Base-by-base conservation (phyloP, 441 rosid species). In the Populus hybrid region DNA sequence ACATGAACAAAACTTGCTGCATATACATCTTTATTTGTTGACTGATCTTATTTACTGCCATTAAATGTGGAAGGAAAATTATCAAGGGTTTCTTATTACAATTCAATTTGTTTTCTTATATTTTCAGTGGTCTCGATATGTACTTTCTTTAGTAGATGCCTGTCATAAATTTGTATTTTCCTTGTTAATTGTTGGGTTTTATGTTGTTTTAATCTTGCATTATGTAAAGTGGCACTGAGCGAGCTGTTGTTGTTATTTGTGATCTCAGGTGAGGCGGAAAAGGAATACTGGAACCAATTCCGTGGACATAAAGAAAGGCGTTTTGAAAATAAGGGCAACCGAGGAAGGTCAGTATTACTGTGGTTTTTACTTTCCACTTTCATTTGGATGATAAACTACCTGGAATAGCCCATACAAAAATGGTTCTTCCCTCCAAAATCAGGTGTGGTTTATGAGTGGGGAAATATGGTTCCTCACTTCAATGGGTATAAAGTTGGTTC, bases 261-360 rank as follows among this genome's bases (percentile, higher is more conserved):
- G 56, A 1, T 38, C 59, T 78, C 78, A 93, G 98, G 98, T 68
- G 90, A 90, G 56, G 89, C 89, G 8, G 98, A 93, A 79, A 87
- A 74, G 80, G 98, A 90, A 68, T 93, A 93, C 72, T 93, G 98
- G 98, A 78, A 80, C 74, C 87, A 78, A 38, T 84, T 90, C 7
- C 87, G 91, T 1, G 89, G 88, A 63, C 83, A 72, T 84, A 87
- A 88, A 84, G 94, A 87, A 9, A 76, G 82, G 69, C 84, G 70
- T 73, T 68, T 86, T 24, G 90, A 83, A 53, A 73, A 35, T 80
- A 87, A 77, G 76, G 87, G 89, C 73, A 84, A 86, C 77, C 83
- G 91, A 84, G 93, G 90, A 84, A 93, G 94, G 97, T 93, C 53
- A 81, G 95, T 83, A 61, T 67, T 29, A 8, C 2, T 18, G 18